Percentiles rank a stretch among this genome's conserved stretches.
phyloP scores from a whole-genome alignment of 352 stramenopile species.

The Globisporangium carolinianum region DNA sequence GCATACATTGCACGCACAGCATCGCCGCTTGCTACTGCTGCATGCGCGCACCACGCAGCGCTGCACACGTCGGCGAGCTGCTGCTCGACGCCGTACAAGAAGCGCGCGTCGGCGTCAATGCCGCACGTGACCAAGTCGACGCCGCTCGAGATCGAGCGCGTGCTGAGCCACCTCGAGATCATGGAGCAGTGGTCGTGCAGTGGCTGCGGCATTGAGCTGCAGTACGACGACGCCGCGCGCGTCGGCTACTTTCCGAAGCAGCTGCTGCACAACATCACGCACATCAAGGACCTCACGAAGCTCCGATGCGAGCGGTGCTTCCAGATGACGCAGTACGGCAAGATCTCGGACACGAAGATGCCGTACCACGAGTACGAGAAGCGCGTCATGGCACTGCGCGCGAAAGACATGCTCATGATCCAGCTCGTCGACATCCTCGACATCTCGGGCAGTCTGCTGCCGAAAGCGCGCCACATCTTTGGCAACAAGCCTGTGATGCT shows the following conservation, averaged over 20 bases:
- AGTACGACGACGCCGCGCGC: constrained; percentile 50
- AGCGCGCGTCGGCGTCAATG: constrained; percentile 2
- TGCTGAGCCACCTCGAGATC: constrained; percentile 64
- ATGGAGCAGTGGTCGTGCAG: constrained; percentile 84
- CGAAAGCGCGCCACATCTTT: constrained; percentile 79
- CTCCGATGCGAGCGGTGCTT: constrained; percentile 84
- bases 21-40: neutral
- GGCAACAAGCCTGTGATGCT: constrained; percentile 88
- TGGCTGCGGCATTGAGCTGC: constrained; percentile 75
- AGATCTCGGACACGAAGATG: constrained; percentile 79
- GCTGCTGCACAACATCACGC: constrained; percentile 51
- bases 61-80: constrained; percentile 12
- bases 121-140: constrained; percentile 5
- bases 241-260: constrained; percentile 67
- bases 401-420: constrained; percentile 87
- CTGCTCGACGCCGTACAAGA: constrained; percentile 12
- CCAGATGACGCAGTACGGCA: constrained; percentile 83
- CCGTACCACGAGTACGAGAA: constrained; percentile 86
- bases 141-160: constrained; percentile 42
- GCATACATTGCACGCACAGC: neutral
- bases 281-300: constrained; percentile 69
- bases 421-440: constrained; percentile 91
- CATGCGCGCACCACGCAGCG: neutral
- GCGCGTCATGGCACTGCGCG: constrained; percentile 75
- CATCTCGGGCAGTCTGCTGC: constrained; percentile 84